phyloP scores from a whole-genome alignment of 768 basidiomycete genomes.

The Mrakia gelida region DNA sequence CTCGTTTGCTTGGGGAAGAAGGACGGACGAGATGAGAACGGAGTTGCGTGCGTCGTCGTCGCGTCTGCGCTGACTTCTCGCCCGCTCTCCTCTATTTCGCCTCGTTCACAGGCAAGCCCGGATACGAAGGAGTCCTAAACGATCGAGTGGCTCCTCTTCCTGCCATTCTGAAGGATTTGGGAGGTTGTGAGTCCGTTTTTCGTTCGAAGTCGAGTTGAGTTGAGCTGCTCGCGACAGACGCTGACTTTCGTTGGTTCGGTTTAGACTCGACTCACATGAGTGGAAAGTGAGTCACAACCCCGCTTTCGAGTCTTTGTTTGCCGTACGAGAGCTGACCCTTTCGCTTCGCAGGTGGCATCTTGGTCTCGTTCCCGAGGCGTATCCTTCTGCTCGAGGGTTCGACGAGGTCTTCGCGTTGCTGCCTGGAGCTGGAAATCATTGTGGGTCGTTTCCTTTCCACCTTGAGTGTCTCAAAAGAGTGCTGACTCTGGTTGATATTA shows the following conservation, averaged over 20 bases:
- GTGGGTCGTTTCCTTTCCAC: constrained; percentile 22
- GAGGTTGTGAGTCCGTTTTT: constrained; percentile 35
- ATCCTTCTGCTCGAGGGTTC: constrained; percentile 34
- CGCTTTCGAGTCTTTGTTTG: no score
- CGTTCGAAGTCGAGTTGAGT: no score
- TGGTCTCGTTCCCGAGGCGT: constrained; percentile 35
- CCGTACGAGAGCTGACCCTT: no score
- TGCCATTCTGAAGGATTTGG: constrained; percentile 38
- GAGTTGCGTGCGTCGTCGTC: not conserved
- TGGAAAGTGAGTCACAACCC: constrained; percentile 37
- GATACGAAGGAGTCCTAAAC: constrained; percentile 30
- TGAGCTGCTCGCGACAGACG: not conserved
- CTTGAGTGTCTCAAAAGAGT: not conserved
- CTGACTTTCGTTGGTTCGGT: not conserved
- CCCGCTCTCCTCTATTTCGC: no score
- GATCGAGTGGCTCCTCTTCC: constrained; percentile 39
- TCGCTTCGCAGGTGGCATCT: constrained; percentile 34
- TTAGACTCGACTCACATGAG: constrained; percentile 25
- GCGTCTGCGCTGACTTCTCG: not conserved
- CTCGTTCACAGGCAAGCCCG: not conserved
- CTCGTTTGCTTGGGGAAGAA: not conserved
- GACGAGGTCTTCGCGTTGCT: constrained; percentile 37
- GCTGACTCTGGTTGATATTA: constrained; percentile 14
- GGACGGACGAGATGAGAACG: not conserved
- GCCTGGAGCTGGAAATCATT: constrained; percentile 39